Percentiles rank a stretch among this genome's conserved stretches.
Conservation (phyloP, 1,284 basidiomycete genomes). For the Irpex sp. region DNA sequence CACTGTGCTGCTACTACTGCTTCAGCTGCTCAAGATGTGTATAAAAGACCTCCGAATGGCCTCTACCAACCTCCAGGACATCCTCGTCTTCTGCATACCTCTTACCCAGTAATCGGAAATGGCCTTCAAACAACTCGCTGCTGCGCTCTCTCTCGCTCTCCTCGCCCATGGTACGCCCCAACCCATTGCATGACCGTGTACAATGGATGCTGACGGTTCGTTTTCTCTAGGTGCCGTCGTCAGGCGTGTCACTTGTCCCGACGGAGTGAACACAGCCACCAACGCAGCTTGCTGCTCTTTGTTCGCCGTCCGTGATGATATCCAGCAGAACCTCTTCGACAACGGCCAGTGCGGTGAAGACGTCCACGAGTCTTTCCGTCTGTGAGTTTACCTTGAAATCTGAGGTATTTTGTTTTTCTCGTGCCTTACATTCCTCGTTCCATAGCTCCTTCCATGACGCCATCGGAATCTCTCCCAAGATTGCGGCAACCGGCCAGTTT, state of each 20-base stretch:
- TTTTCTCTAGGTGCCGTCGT: conserved; percentile 22
- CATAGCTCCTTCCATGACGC: conserved; percentile 1
- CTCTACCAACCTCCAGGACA: not conserved
- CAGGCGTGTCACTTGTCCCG: conserved; percentile 32
- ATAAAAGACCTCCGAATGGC: not conserved
- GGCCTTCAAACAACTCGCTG: conserved; percentile 14
- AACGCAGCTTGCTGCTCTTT: conserved; percentile 39
- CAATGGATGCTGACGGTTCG: not conserved
- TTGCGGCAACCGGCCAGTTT: conserved; percentile 18
- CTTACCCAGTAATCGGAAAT: conserved; percentile 2
- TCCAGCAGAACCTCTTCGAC: conserved; percentile 33
- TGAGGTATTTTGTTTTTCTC: too few relatives aligned
- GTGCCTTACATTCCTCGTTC: not conserved
- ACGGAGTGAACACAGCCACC: conserved; percentile 30
- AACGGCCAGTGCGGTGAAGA: conserved; percentile 17
- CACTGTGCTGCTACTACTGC: not conserved
- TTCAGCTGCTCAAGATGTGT: not conserved
- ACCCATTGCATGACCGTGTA: not conserved
- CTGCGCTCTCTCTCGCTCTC: conserved; percentile 6
- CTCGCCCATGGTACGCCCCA: not conserved
- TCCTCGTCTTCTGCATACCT: not conserved
- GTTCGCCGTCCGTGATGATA: conserved; percentile 34
- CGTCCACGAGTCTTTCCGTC: conserved; percentile 16
- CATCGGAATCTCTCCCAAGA: conserved; percentile 19
- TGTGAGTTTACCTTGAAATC: conserved; percentile 1